Conservation (phyloP, 2,329 filamentous ascomycete species). For the Huntiella savannae region DNA sequence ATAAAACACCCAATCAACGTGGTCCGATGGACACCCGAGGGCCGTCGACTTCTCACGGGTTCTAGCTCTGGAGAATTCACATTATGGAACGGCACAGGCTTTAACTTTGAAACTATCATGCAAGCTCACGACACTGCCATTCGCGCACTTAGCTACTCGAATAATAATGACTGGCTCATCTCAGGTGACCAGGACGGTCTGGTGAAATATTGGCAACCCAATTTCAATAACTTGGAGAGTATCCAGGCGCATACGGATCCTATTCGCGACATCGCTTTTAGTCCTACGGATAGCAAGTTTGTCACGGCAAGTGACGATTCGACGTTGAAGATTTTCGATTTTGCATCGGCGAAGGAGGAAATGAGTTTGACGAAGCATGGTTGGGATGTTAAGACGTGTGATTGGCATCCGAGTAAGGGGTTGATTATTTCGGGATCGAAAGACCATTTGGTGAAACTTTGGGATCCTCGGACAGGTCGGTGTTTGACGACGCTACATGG, state of each 20-base stretch:
- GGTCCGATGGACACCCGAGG: conserved; percentile 93
- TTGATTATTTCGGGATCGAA: conserved; percentile 91
- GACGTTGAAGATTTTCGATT: conserved; percentile 88
- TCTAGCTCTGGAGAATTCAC: conserved; percentile 97
- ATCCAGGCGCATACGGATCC: conserved; percentile 81
- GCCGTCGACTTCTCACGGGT: conserved; percentile 73
- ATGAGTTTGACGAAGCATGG: conserved; percentile 78
- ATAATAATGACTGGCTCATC: conserved; percentile 91
- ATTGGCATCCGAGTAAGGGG: conserved; percentile 94
- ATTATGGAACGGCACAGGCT: conserved; percentile 94
- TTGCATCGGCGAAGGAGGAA: conserved; percentile 69
- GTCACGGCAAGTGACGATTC: conserved; percentile 91
- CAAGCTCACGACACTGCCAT: conserved; percentile 87
- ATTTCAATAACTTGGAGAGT: conserved; percentile 96
- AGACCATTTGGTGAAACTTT: conserved; percentile 91
- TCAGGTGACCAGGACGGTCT: conserved; percentile 89
- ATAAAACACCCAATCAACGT: conserved; percentile 95
- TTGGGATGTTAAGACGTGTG: conserved; percentile 92
- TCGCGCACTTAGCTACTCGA: conserved; percentile 67
- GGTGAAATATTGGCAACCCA: conserved; percentile 97
- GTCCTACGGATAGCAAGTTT: conserved; percentile 87
- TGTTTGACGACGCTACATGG: conserved; percentile 88
- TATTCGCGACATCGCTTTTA: conserved; percentile 79
- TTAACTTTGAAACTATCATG: conserved; percentile 99
- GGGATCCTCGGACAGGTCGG: conserved; percentile 83